Evolutionary conservation across 306 rosid genomes (phyloP).

Genomic region (Rosa lucieae): DNA sequence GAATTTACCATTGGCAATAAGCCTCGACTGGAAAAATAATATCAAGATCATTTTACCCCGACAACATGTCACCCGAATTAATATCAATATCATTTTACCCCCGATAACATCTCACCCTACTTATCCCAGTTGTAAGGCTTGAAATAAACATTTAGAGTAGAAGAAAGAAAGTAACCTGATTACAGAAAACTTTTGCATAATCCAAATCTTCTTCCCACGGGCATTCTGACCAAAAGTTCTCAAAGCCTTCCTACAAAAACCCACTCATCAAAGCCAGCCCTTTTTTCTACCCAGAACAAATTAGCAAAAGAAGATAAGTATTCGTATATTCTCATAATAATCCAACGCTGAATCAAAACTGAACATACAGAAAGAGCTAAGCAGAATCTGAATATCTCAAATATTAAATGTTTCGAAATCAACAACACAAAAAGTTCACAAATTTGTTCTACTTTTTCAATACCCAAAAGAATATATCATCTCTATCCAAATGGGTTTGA

Average conservation of each 20-base stretch:
- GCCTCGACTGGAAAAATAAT: neutral
- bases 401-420: too few relatives aligned
- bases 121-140: neutral
- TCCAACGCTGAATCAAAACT: too few relatives aligned
- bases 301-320: neutral
- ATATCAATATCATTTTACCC: neutral
- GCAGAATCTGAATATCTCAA: neutral
- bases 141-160: neutral
- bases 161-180: conserved; percentile 49
- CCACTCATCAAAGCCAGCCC: conserved; percentile 19
- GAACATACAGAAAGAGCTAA: neutral
- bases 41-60: neutral
- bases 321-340: too few relatives aligned
- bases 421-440: too few relatives aligned
- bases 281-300: neutral
- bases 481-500: neutral
- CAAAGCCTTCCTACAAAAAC: conserved; percentile 85
- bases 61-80: neutral
- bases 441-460: too few relatives aligned
- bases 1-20: too few relatives aligned
- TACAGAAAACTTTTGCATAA: conserved; percentile 79
- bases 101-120: neutral
- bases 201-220: conserved; percentile 97
- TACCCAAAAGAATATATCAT: neutral
- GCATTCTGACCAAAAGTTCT: conserved; percentile 92